Evolutionary conservation across 257 asterid genomes (phyloP).

Genomic region (Asclepias syriaca): DNA sequence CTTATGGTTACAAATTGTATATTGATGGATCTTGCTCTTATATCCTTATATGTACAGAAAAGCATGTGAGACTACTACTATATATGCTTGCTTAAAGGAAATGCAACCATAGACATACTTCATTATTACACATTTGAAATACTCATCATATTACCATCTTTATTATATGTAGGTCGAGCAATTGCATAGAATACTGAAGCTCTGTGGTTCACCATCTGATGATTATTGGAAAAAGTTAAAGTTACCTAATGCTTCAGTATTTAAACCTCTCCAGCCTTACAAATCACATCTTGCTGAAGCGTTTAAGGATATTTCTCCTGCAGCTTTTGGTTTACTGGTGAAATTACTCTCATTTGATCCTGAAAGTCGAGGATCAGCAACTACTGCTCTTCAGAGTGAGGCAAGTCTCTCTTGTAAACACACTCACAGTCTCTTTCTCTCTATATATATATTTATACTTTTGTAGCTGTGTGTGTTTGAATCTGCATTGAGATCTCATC

Average conservation of each 20-base stretch:
- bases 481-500: no score
- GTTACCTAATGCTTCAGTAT: slow-evolving; percentile 39
- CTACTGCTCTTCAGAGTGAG: slow-evolving; percentile 47
- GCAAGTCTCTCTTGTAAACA: slow-evolving; percentile 17
- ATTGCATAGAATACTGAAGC: slow-evolving; percentile 50
- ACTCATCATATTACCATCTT: not conserved
- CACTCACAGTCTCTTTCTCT: no score
- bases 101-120: not conserved
- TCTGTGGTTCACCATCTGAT: slow-evolving; percentile 61
- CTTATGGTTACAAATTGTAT: no score
- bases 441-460: no score
- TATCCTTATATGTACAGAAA: no score
- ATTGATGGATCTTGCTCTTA: no score
- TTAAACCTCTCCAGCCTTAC: slow-evolving; percentile 50
- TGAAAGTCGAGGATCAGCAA: slow-evolving; percentile 42
- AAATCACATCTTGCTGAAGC: slow-evolving; percentile 37
- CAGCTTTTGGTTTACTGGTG: slow-evolving; percentile 37
- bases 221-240: slow-evolving; percentile 48
- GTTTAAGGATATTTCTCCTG: slow-evolving; percentile 41
- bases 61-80: no score
- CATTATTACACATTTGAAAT: not conserved
- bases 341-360: slow-evolving; percentile 54
- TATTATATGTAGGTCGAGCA: slow-evolving; percentile 47
- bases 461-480: no score
- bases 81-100: no score